Percentiles rank a stretch among this genome's conserved stretches.
These are phyloP conservation scores for Globisporangium nunn DNA, from an alignment of 352 stramenopile genomes.

Conservation along the genomic window DNA sequence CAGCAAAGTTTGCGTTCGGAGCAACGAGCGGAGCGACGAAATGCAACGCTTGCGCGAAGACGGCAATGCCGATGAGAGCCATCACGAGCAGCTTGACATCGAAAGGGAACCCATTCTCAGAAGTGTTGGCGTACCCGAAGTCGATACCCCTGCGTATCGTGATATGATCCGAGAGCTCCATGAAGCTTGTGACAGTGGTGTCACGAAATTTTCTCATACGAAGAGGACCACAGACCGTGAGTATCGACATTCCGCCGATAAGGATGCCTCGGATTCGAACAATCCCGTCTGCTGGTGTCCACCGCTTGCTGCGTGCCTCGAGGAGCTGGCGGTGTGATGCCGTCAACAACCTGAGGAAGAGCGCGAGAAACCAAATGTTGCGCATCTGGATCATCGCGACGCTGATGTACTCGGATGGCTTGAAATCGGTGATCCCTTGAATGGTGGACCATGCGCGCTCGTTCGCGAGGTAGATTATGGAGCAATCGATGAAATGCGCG, in stretches of 20 bases:
- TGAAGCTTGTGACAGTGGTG: constrained; percentile 2
- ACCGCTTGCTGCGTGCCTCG: constrained; percentile 3
- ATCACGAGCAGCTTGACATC: constrained; percentile 12
- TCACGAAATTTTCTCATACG: constrained; percentile 6
- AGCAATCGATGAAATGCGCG: constrained; percentile 22
- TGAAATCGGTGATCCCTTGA: constrained; percentile 17
- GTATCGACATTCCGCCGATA: constrained; percentile 16
- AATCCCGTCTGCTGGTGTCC: constrained; percentile 12
- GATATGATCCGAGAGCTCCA: constrained; percentile 1
- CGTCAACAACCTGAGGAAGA: constrained; percentile 13
- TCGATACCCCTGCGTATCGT: background rate
- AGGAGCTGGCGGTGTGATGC: constrained; percentile 6
- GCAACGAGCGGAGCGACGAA: background rate
- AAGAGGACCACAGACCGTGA: constrained; percentile 17
- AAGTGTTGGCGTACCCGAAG: background rate
- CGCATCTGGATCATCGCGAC: constrained; percentile 28
- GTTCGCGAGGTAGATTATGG: constrained; percentile 17
- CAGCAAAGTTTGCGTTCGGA: background rate
- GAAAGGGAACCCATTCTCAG: constrained; percentile 10
- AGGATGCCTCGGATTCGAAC: constrained; percentile 15
- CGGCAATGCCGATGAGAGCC: background rate
- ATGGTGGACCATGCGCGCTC: constrained; percentile 16
- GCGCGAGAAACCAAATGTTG: constrained; percentile 29
- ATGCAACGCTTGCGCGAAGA: background rate
- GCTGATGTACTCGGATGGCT: constrained; percentile 14